These are phyloP conservation scores for Populus hybrid DNA, from an alignment of 441 rosid genomes.

Conservation along the genomic window DNA sequence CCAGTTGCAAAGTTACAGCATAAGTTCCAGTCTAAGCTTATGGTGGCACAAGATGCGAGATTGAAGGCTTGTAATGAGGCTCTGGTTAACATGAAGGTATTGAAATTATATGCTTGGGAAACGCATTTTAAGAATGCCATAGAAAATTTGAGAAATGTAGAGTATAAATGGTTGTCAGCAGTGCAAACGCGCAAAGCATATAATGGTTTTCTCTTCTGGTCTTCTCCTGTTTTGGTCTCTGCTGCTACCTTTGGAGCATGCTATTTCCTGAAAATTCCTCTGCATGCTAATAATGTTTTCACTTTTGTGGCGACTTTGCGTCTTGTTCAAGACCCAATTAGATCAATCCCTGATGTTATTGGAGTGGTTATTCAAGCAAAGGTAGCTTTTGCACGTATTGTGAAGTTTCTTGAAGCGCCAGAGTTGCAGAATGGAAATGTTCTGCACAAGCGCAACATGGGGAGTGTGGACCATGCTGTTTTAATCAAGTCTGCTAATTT, in stretches of 20 bases:
- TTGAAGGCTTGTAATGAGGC: constrained; percentile 79
- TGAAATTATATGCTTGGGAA: constrained; percentile 96
- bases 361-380: constrained; percentile 90
- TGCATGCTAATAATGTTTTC: constrained; percentile 85
- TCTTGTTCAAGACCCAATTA: constrained; percentile 84
- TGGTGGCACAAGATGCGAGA: constrained; percentile 81
- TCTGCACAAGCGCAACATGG: constrained; percentile 32
- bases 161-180: constrained; percentile 69
- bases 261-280: constrained; percentile 66
- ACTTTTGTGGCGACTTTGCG: constrained; percentile 86
- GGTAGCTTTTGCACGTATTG: constrained; percentile 74
- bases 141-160: constrained; percentile 59
- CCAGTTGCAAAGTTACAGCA: constrained; percentile 84
- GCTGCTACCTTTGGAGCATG: constrained; percentile 87
- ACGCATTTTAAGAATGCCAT: constrained; percentile 72
- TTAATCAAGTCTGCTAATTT: constrained; percentile 56
- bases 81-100: constrained; percentile 81
- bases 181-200: constrained; percentile 70
- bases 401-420: constrained; percentile 80
- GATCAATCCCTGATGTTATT: constrained; percentile 79
- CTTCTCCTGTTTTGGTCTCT: constrained; percentile 84
- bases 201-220: constrained; percentile 69
- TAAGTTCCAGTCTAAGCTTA: constrained; percentile 67
- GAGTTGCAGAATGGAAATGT: constrained; percentile 62
- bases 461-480: constrained; percentile 33